Base-by-base conservation (phyloP, 1,284 basidiomycete genomes). In the Leccinum fallax region DNA sequence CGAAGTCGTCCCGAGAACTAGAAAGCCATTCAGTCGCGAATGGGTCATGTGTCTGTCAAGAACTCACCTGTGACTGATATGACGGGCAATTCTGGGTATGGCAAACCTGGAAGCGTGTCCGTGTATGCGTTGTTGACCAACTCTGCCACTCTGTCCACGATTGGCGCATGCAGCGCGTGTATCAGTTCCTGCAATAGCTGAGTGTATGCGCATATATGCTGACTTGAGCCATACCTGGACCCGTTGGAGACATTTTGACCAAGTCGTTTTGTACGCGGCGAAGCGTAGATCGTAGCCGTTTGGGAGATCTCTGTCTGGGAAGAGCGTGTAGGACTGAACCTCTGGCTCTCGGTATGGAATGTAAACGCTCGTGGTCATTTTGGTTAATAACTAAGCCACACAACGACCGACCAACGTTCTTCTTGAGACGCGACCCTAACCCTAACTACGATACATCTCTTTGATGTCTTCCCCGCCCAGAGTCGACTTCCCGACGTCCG, bases 391-490 rank as follows among this genome's bases (percentile, higher is more conserved):
- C 19, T 48, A 57, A 32, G 8, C 26, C 11, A 26, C 6, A n/a
- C n/a, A n/a, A 34, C 34, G 11, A 30, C 30, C 30, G 3, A 26
- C 26, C 30, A 3, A 34, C 32, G 32, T 34, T 34, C 30, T 11
- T 32, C n/a, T 57, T 49, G 48, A 26, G 26, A n/a, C 21, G 13
- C 51, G 51, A 64, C 72, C 74, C 72, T 76, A 70, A 76, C 83
- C 80, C 80, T 81, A 76, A 82, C 78, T 78, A 78, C 70, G 65
- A 55, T 64, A 61, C 65, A 66, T 64, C 59, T 61, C 24, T 19
- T 60, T 40, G 55, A 90, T 90, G 88, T 88, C 88, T 10, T 89
- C 87, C 49, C 87, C 88, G 26, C 86, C 85, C n/a, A 77, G 79
- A 11, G 74, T 89, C 57, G 85, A 89, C 65, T 88, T 88, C 66